Evolutionary conservation across 2,329 filamentous ascomycete species (phyloP), one percentile per base, ranked within the genome.

Genomic region (Arthroderma sp.): DNA sequence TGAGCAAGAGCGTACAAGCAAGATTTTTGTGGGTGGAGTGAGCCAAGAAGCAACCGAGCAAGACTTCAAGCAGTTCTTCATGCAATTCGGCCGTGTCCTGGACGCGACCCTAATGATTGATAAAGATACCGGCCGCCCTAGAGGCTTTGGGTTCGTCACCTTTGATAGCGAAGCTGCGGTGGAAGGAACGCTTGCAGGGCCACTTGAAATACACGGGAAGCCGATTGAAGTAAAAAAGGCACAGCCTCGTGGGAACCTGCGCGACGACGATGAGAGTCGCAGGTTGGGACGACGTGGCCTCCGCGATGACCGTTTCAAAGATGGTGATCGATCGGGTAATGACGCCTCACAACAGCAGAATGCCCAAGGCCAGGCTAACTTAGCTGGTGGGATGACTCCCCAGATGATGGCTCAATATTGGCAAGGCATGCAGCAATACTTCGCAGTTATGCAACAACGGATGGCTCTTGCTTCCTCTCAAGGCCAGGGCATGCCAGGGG

Each of bases 91-190:
- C 29, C 81, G 89, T 49, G 91, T 98, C 15, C 82, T 98, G 34
- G 91, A 98, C 66, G 91, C 91, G 1, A 98, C 91, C 0, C 78
- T 98, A 2, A 98, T 98, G 91, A 98, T 98, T 80, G 91, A 98
- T 63, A 98, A 98, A 67, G 91, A 98, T 63, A 98, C 91, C 1
- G 91, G 91, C n/a, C 79, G 91, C 36, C 91, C 91, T 2, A 77
- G 91, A 59, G 91, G 91, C 1, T 98, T 98, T 58, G 91, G 91
- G 9, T 98, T 98, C 62, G 91, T 98, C 43, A 98, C 91, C 0
- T 98, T 98, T 55, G 91, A 98, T 65, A 93, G 82, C 53, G 91
- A 98, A 58, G 81, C 85, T 10, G 91, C 91, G 11, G 91, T 98
- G 38, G 91, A 98, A 52, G 83, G 85, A 31, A 94, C 88, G 49